These are phyloP conservation scores for Eutrema japonicum DNA, from an alignment of 345 rosid species.

Conservation along the genomic window DNA sequence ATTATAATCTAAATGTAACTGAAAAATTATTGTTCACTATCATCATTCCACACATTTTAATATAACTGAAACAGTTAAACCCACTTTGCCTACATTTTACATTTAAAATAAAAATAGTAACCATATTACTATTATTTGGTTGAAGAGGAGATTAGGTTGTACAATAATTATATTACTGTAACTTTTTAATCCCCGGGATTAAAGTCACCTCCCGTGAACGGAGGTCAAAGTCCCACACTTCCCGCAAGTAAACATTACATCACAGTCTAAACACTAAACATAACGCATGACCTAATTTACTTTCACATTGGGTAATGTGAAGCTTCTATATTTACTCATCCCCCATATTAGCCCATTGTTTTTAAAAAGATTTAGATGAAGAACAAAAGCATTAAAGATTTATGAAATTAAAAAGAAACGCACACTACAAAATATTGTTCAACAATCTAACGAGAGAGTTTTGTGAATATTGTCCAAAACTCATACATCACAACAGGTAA, in stretches of 20 bases:
- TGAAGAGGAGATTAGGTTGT: background rate
- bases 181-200: conserved; percentile 38
- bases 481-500: conserved; percentile 37
- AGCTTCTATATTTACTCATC: conserved; percentile 39
- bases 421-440: conserved; percentile 24
- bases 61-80: no score
- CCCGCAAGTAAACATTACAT: conserved; percentile 43
- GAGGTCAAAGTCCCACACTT: conserved; percentile 38
- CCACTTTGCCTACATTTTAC: background rate
- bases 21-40: background rate
- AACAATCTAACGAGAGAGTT: conserved; percentile 23
- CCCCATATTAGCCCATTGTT: background rate
- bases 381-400: conserved; percentile 23
- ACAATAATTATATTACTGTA: conserved; percentile 17
- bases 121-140: background rate
- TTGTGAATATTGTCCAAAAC: conserved; percentile 33
- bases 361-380: conserved; percentile 14
- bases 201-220: conserved; percentile 37
- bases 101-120: background rate
- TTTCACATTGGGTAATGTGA: conserved; percentile 36
- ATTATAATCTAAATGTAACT: background rate
- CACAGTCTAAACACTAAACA: conserved; percentile 41
- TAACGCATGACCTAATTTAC: conserved; percentile 44
- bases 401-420: conserved; percentile 19
- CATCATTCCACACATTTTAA: background rate